phyloP scores from a whole-genome alignment of 306 rosid species.

The Quillaja saponaria region DNA sequence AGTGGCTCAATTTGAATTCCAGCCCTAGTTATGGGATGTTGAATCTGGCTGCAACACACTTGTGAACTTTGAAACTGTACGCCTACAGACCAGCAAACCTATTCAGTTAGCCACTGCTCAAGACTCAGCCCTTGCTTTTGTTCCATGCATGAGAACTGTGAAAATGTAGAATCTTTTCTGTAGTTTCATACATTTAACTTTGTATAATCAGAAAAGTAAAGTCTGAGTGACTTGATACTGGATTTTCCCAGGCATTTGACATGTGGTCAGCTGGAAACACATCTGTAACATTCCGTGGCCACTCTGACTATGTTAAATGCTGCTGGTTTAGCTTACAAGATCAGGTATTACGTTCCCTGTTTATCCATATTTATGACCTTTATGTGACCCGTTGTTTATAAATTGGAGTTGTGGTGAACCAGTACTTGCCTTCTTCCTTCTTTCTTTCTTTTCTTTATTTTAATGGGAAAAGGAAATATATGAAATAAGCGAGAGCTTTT shows the following conservation, averaged over 20 bases:
- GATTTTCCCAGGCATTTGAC: conserved; percentile 69
- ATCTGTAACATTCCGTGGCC: conserved; percentile 63
- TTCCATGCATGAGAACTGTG: conserved; percentile 93
- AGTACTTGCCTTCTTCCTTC: not conserved
- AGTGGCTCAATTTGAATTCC: conserved; percentile 9
- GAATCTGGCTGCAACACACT: conserved; percentile 88
- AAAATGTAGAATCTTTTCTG: conserved; percentile 45
- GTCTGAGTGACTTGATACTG: conserved; percentile 21
- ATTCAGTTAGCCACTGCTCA: conserved; percentile 82
- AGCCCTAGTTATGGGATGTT: conserved; percentile 71
- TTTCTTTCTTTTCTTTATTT: too few species aligned
- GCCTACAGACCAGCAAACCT: conserved; percentile 82
- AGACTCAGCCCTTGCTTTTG: conserved; percentile 69
- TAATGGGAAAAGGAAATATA: not conserved
- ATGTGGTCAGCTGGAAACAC: conserved; percentile 91
- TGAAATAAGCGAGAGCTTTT: too few species aligned
- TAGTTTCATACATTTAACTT: conserved; percentile 18
- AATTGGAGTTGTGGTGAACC: conserved; percentile 16
- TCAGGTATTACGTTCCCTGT: conserved; percentile 50
- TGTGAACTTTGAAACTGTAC: conserved; percentile 87
- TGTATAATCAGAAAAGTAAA: conserved; percentile 13
- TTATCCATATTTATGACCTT: too few species aligned
- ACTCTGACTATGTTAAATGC: conserved; percentile 78
- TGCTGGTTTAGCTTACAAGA: conserved; percentile 80
- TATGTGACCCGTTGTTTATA: too few species aligned